These are phyloP conservation scores for Teratosphaeria destructans DNA, from an alignment of 2,329 filamentous ascomycete species.

Conservation along the genomic window DNA sequence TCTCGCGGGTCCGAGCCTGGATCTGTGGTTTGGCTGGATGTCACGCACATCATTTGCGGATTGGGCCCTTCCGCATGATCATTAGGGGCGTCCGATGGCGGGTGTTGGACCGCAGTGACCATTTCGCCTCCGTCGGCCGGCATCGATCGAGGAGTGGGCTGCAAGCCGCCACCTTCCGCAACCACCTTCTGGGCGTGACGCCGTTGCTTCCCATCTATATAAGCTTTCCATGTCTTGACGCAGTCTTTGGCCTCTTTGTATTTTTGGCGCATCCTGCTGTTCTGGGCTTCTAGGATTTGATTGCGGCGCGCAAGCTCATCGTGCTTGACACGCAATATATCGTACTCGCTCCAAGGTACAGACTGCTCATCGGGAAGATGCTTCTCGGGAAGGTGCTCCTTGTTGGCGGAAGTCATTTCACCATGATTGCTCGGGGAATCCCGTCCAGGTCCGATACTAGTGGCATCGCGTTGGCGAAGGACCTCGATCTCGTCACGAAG, in stretches of 20 bases:
- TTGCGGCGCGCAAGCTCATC: slow-evolving; percentile 18
- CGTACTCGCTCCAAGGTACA: slow-evolving; percentile 12
- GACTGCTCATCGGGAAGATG: background rate
- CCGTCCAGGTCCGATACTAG: background rate
- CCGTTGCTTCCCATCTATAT: slow-evolving; percentile 6
- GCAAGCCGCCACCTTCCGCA: background rate
- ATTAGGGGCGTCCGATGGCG: background rate
- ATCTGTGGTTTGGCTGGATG: slow-evolving; percentile 37
- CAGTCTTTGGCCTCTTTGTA: slow-evolving; percentile 29
- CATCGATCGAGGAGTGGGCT: background rate
- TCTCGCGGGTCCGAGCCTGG: slow-evolving; percentile 17
- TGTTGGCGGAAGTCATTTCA: background rate
- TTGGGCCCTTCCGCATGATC: background rate
- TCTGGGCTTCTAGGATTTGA: slow-evolving; percentile 9
- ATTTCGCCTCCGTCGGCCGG: background rate
- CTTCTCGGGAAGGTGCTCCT: background rate
- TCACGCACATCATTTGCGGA: slow-evolving; percentile 4
- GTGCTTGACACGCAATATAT: slow-evolving; percentile 19
- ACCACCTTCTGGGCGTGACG: background rate
- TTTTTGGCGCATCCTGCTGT: slow-evolving; percentile 6
- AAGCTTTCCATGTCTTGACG: slow-evolving; percentile 23
- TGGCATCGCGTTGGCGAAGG: background rate
- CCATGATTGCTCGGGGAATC: background rate
- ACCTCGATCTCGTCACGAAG: slow-evolving; percentile 10
- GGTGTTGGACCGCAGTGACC: background rate